These are phyloP conservation scores for Glonium stellatum DNA, from an alignment of 495 filamentous ascomycete genomes.

Conservation along the genomic window DNA sequence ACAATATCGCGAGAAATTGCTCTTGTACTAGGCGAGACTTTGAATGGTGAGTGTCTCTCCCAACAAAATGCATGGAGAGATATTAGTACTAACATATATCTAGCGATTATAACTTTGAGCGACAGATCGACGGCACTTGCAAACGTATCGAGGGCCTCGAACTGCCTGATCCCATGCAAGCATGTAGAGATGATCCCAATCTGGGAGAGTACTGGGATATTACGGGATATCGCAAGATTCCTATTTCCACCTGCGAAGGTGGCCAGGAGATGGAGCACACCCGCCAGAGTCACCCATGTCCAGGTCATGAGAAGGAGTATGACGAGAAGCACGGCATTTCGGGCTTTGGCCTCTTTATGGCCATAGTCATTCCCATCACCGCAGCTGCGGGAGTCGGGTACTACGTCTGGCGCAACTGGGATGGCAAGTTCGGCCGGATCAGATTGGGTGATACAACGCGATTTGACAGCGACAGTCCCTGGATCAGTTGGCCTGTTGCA, in stretches of 20 bases:
- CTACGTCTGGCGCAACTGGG: conserved; percentile 80
- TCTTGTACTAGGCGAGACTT: conserved; percentile 76
- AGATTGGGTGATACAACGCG: conserved; percentile 59
- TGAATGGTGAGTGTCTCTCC: conserved; percentile 69
- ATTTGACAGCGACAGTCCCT: conserved; percentile 58
- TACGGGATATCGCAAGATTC: conserved; percentile 87
- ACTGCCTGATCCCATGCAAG: conserved; percentile 56
- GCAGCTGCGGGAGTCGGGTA: conserved; percentile 68
- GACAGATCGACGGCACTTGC: conserved; percentile 67
- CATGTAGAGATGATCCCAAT: conserved; percentile 61
- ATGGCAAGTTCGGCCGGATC: conserved; percentile 84
- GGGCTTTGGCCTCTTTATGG: conserved; percentile 77
- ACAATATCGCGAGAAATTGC: conserved; percentile 66
- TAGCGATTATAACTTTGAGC: conserved; percentile 92
- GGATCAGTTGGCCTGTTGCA: conserved; percentile 71
- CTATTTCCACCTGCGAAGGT: conserved; percentile 73
- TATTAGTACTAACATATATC: conserved; percentile 19
- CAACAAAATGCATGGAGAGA: conserved; percentile 9
- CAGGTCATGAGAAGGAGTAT: conserved; percentile 70
- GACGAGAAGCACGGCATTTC: conserved; percentile 62
- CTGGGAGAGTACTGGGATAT: conserved; percentile 67
- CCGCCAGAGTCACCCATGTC: conserved; percentile 53
- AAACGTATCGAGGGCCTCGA: conserved; percentile 60
- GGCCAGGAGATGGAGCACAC: conserved; percentile 64
- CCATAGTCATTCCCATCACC: conserved; percentile 63